These are phyloP conservation scores for Meira nashicola DNA, from an alignment of 1,284 basidiomycete genomes.

Conservation along the genomic window DNA sequence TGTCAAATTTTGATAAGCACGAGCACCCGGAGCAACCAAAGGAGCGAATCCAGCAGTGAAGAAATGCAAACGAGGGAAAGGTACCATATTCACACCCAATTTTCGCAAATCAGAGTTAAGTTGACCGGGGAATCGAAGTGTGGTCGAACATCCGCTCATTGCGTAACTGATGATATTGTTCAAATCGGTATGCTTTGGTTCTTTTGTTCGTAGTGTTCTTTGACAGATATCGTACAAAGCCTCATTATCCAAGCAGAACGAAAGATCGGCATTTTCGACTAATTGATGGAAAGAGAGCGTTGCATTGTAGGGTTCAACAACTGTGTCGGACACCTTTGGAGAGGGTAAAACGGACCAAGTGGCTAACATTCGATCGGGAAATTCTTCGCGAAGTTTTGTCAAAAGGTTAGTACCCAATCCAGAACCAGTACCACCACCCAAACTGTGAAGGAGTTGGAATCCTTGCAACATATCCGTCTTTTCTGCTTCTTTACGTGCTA, in stretches of 20 bases:
- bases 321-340: constrained; percentile 86
- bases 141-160: constrained; percentile 85
- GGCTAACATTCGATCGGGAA: constrained; percentile 73
- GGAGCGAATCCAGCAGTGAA: constrained; percentile 53
- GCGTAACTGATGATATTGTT: constrained; percentile 68
- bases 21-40: constrained; percentile 47
- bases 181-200: constrained; percentile 44
- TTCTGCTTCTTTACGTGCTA: constrained; percentile 59
- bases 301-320: constrained; percentile 92
- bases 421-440: constrained; percentile 71
- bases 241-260: constrained; percentile 89
- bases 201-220: constrained; percentile 68
- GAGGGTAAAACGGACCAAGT: constrained; percentile 89
- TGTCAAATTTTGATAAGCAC: constrained; percentile 59
- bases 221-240: constrained; percentile 83
- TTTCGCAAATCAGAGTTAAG: constrained; percentile 91
- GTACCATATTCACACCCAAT: constrained; percentile 76
- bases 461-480: constrained; percentile 82
- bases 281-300: constrained; percentile 85
- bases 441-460: constrained; percentile 85
- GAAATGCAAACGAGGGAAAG: constrained; percentile 54
- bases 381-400: constrained; percentile 51
- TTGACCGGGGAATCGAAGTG: constrained; percentile 87
- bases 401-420: constrained; percentile 47
- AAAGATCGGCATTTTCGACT: constrained; percentile 79